Percentiles rank a stretch among this genome's conserved stretches.
These are phyloP conservation scores for Fraxinus americana DNA, from an alignment of 257 asterid species.

Conservation along the genomic window DNA sequence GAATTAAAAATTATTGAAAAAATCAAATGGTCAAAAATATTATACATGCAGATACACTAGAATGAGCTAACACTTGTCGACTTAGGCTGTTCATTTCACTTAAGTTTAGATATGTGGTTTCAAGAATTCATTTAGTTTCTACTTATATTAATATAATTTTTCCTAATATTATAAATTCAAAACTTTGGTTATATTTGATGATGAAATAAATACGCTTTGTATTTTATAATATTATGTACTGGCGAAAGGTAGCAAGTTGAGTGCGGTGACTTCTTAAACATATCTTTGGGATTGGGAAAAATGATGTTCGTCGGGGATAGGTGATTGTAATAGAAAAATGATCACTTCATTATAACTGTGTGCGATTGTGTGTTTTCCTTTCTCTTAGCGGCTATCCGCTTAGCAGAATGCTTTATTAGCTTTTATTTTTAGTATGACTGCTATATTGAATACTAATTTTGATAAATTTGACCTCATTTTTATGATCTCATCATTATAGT, in stretches of 20 bases:
- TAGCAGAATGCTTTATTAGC: background rate
- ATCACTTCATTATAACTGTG: background rate
- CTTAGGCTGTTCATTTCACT: background rate
- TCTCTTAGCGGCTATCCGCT: background rate
- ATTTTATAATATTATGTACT: background rate
- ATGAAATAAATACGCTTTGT: background rate
- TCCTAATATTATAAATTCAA: background rate
- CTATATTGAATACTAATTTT: background rate
- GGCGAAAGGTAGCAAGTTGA: background rate
- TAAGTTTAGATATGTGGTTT: background rate
- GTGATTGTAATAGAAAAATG: background rate
- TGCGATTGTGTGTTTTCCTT: background rate
- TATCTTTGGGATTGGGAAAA: background rate
- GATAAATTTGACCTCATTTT: background rate
- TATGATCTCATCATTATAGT: background rate
- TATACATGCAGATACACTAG: no score
- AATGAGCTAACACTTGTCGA: background rate
- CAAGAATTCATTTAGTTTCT: no score
- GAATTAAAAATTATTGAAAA: background rate
- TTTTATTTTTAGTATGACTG: background rate
- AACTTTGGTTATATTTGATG: background rate
- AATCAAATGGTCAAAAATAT: no score
- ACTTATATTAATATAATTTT: background rate
- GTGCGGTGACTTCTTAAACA: background rate
- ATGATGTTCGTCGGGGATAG: background rate